Evolutionary conservation across 1,139 yeast genomes (phyloP), one percentile per base, ranked within the genome.

Genomic region (Oligophagozyma castellii): DNA sequence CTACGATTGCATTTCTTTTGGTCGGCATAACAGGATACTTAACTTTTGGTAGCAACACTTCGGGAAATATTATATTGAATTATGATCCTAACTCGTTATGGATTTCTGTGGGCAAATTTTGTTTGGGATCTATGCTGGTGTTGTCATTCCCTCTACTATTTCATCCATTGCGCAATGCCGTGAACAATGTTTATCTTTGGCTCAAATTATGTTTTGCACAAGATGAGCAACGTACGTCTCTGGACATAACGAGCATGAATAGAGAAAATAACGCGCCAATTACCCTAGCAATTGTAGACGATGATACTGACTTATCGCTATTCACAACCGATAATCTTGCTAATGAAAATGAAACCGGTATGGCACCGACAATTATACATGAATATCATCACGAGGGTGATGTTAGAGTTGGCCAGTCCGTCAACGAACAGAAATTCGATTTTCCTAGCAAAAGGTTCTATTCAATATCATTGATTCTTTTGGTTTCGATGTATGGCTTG

Each of bases 101-200:
- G 55, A 43, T 55, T 2, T 39, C 40, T 19, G 45, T 81, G 28
- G 96, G 93, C 7, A 69, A 89, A 36, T 60, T 72, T 13, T 70
- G 84, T 22, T 69, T 89, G 36, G 92, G 80, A 1, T 59, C 79
- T 24, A 73, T 89, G 77, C 93, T 92, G 23, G 58, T 80, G 8
- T 68, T 89, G 37, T 79, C 94, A 5, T 89, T 77, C 58, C 98
- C 98, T 12, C 63, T 89, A 41, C 79, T 86, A 76, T 70, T 83
- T 46, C 94, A 86, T 51, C 98, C 98, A 1, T 80, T 93, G 27
- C 63, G 98, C 33, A 74, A 81, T 16, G 80, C 95, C 1, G 61
- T 77, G 19, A 78, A 81, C 51, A 83, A 86, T 53, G 70, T 86
- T 39, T 55, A 67, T 31, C 67, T 67, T 44, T 75, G 79, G 69